Conservation (phyloP, 495 filamentous ascomycete genomes). For the Glarea lozoyensis region DNA sequence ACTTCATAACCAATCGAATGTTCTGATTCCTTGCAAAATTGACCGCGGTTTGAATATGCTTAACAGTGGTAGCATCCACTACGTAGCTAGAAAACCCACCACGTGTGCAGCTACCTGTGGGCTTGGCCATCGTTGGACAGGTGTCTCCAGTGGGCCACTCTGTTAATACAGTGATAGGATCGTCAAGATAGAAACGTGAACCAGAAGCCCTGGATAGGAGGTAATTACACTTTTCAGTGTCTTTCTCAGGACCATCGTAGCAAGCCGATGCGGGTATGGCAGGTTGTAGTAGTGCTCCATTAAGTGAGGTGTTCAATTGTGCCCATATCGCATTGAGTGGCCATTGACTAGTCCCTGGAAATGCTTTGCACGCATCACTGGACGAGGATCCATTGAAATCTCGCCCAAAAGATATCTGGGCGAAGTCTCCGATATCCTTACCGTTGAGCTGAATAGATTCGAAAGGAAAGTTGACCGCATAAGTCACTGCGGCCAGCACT, state of each 20-base stretch:
- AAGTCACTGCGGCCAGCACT: too few relatives aligned
- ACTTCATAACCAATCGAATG: constrained; percentile 50
- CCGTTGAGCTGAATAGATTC: constrained; percentile 27
- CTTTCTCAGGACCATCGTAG: constrained; percentile 38
- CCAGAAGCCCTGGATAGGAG: background rate
- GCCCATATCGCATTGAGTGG: constrained; percentile 29
- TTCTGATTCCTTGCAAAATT: constrained; percentile 38
- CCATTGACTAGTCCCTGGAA: constrained; percentile 28
- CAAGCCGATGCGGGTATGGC: constrained; percentile 39
- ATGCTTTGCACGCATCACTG: constrained; percentile 8
- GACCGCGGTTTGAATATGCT: constrained; percentile 35
- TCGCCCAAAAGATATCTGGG: constrained; percentile 25
- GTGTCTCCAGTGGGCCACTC: constrained; percentile 33
- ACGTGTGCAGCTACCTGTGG: constrained; percentile 39
- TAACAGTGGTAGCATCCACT: constrained; percentile 25
- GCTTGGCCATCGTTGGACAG: constrained; percentile 27
- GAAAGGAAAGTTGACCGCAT: constrained; percentile 29
- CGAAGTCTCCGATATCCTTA: constrained; percentile 21
- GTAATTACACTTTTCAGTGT: constrained; percentile 32
- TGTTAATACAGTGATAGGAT: constrained; percentile 5
- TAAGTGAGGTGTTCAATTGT: constrained; percentile 31
- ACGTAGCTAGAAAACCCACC: constrained; percentile 38
- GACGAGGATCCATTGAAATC: constrained; percentile 2
- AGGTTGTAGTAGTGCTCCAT: constrained; percentile 25
- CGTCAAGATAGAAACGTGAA: constrained; percentile 18